A percentile compares a stretch with the other conserved stretches of the same genome.
Conservation (phyloP, 2,329 filamentous ascomycete genomes). For the Epichloe sibirici region DNA sequence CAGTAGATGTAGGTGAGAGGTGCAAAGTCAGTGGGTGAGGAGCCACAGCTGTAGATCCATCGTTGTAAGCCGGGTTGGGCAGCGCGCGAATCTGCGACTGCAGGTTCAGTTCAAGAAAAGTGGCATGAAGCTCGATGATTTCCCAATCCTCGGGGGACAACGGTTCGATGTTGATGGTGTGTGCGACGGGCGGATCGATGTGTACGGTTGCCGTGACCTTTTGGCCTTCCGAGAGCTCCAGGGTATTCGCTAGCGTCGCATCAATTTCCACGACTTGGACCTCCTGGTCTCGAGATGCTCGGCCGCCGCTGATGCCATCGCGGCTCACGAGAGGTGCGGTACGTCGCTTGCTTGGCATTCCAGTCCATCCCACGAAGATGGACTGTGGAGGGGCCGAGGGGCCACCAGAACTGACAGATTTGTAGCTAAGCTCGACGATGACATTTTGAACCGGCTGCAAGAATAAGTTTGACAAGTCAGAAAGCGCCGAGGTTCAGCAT, state of each 20-base stretch:
- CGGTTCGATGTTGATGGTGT: slow-evolving; percentile 94
- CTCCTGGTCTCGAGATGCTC: slow-evolving; percentile 61
- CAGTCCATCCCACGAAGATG: slow-evolving; percentile 89
- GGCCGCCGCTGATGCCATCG: slow-evolving; percentile 54
- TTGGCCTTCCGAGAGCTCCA: slow-evolving; percentile 71
- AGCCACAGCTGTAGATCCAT: slow-evolving; percentile 36
- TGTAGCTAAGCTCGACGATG: slow-evolving; percentile 76
- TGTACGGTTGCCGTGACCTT: slow-evolving; percentile 65
- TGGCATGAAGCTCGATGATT: slow-evolving; percentile 94
- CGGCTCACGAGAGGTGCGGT: slow-evolving; percentile 59
- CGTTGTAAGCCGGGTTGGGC: slow-evolving; percentile 64
- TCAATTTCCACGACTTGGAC: slow-evolving; percentile 73
- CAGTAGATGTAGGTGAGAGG: slow-evolving; percentile 87
- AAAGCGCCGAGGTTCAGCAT: neutral
- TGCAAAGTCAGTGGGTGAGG: slow-evolving; percentile 81
- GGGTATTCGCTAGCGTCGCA: slow-evolving; percentile 63
- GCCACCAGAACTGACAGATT: slow-evolving; percentile 34
- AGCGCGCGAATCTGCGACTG: slow-evolving; percentile 85
- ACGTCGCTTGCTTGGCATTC: slow-evolving; percentile 87
- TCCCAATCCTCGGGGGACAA: slow-evolving; percentile 96
- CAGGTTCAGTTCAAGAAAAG: slow-evolving; percentile 88
- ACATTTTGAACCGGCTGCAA: slow-evolving; percentile 83
- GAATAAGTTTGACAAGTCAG: slow-evolving; percentile 1
- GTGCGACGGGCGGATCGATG: slow-evolving; percentile 77
- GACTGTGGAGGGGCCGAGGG: slow-evolving; percentile 47